Evolutionary conservation across 1,284 basidiomycete species (phyloP).

Genomic region (Puccinia horiana): DNA sequence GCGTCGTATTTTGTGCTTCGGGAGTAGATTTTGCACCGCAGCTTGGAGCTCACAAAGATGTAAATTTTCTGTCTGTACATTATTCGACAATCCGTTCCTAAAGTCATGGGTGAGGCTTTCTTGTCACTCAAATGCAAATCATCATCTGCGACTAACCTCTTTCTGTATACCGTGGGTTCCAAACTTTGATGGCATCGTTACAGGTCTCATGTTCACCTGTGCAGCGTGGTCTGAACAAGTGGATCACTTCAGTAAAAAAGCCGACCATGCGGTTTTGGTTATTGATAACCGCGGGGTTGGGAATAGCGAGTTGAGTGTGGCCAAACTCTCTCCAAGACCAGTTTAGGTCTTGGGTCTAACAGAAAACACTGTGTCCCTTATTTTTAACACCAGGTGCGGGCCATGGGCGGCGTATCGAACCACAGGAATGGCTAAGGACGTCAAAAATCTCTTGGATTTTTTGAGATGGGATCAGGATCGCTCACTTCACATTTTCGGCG

Average conservation of each 20-base stretch:
- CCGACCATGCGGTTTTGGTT: conserved; percentile 67
- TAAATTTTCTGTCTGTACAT: background rate
- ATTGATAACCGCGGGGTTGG: conserved; percentile 88
- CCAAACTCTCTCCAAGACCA: background rate
- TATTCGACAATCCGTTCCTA: background rate
- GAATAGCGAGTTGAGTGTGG: conserved; percentile 67
- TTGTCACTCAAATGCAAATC: background rate
- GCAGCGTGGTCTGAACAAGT: conserved; percentile 57
- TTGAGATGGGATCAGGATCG: conserved; percentile 70
- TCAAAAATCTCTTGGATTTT: conserved; percentile 69
- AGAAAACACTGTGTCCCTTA: background rate
- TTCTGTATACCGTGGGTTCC: background rate
- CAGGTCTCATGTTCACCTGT: conserved; percentile 24
- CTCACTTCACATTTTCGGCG: conserved; percentile 73
- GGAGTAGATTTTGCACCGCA: background rate
- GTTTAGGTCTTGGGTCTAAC: background rate
- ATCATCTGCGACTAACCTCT: background rate
- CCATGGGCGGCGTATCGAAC: conserved; percentile 62
- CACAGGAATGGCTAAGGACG: conserved; percentile 75
- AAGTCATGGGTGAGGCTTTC: conserved; percentile 32
- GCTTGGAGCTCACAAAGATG: background rate
- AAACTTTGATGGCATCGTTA: conserved; percentile 25
- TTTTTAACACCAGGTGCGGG: conserved; percentile 52
- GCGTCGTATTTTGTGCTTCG: conserved; percentile 52
- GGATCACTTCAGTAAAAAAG: conserved; percentile 55